Conservation (phyloP, 257 asterid species). For the Ilex aquifolium region DNA sequence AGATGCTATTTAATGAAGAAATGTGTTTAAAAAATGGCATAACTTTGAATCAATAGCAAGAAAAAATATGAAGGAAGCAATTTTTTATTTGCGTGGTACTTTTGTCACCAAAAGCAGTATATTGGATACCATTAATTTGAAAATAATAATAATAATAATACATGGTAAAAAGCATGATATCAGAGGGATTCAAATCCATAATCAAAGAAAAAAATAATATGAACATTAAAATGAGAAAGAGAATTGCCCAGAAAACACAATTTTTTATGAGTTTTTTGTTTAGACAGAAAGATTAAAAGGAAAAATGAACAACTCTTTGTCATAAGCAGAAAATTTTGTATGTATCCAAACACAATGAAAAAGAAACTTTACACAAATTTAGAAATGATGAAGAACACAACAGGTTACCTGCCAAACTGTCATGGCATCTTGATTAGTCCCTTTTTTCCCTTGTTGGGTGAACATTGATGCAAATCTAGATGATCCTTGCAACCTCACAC, state of each 20-base stretch:
- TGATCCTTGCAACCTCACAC: conserved; percentile 60
- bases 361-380: background rate
- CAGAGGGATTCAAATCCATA: no score
- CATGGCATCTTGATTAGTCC: conserved; percentile 84
- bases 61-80: no score
- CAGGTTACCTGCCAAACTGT: conserved; percentile 85
- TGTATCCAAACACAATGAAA: background rate
- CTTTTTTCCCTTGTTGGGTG: conserved; percentile 69
- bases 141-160: no score
- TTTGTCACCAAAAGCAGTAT: no score
- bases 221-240: no score
- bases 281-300: background rate
- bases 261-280: background rate
- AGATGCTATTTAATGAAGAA: no score
- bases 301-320: background rate
- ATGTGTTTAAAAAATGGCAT: no score
- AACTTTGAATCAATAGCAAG: no score
- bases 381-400: background rate
- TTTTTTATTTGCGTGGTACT: no score
- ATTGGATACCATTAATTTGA: no score
- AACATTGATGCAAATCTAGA: conserved; percentile 60
- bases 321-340: background rate
- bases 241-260: background rate
- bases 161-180: no score
- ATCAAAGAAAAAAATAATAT: no score